Base-by-base conservation (phyloP, 495 filamentous ascomycete species). In the Beverwykella pulmonaria region DNA sequence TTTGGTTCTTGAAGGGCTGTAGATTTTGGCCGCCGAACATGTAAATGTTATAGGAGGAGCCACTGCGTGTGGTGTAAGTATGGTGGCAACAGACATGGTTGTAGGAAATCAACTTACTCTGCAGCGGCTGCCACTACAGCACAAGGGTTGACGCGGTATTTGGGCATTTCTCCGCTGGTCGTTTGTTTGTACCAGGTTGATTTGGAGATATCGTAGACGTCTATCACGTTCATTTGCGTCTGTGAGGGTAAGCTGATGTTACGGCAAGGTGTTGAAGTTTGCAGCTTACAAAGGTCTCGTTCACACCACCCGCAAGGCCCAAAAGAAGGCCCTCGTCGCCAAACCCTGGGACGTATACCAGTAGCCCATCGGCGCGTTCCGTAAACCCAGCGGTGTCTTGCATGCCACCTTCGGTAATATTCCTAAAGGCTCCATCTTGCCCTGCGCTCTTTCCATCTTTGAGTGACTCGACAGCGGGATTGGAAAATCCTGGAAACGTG, bases 121-220 rank as follows among this genome's bases (percentile, higher is more conserved):
- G 88, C 81, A 19, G 90, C 89, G 10, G 87, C 84, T 36, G 84
- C 87, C 26, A 88, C 84, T 0, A 88, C 88, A 4, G 88, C 88
- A 67, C 90, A 92, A 0, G 87, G 87, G 66, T 91, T 90, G 25
- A 91, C 90, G 10, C 89, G 85, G 26, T 88, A 84, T 12, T 80
- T 76, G 0, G 90, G 90, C 1, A 79, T 79, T 5, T 80, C 74
- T 14, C 89, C 89, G 20, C 79, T 83, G 0, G 89, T 91, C 25
- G 85, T 71, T 73, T 92, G 89, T 69, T 89, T 89, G 60, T 90
- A 92, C 90, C 90, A 92, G n/a, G 82, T 84, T 15, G 83, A 87
- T n/a, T 75, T 86, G 12, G 84, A 87, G 69, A 92, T 88, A 67
- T 92, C 89, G 74, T 89, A 92, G 10, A 92, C 83, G 67, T 92